Base-by-base conservation (phyloP, 139 green algal genomes). In the Closterium sp. region DNA sequence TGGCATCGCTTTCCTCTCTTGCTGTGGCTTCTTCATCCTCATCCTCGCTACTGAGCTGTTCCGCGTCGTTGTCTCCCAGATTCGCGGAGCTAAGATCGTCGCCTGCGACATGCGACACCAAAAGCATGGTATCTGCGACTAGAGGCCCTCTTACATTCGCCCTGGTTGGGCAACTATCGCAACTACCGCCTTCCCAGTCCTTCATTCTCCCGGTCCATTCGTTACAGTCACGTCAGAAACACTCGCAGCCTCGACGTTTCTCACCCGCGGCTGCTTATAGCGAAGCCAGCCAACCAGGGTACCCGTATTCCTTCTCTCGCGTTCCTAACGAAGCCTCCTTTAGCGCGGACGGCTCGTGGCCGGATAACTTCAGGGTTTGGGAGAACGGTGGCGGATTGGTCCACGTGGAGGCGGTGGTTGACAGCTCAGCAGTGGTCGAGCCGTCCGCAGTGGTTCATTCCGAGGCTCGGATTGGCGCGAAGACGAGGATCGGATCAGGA, bases 371-470 rank as follows among this genome's bases (percentile, higher is more conserved):
- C 55, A 76, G 83, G n/a, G 83, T 86, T 32, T 88, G 84, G 84
- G 84, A 32, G 30, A 88, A 88, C 2, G 84, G 84, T 2, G 84
- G 84, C 31, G 84, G 84, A 28, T 36, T 88, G 84, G 84, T 88
- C 30, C 84, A 88, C 84, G 21, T 28, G 84, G 31, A 30, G 30
- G 86, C 86, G 23, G 28, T 32, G 25, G 86, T 89, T 31, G 34
- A 89, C 86, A 28, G 23, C 28, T 89, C 86, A 33, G 86, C 34
- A n/a, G 34, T 76, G 34, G 28, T 89, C 19, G 86, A 89, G 34
- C 25, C 25, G 35, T 34, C 33, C 4, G 86, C 86, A 16, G 86
- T 89, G 33, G 86, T 89, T 8, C 34, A 83, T 32, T 4, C 34
- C 7, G 35, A 32, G 25, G 86, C 86, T 33, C 28, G 34, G 19